Percentiles rank a stretch among this genome's conserved stretches.
Conservation (phyloP, 2,329 filamentous ascomycete species). For the Tolypocladium album region DNA sequence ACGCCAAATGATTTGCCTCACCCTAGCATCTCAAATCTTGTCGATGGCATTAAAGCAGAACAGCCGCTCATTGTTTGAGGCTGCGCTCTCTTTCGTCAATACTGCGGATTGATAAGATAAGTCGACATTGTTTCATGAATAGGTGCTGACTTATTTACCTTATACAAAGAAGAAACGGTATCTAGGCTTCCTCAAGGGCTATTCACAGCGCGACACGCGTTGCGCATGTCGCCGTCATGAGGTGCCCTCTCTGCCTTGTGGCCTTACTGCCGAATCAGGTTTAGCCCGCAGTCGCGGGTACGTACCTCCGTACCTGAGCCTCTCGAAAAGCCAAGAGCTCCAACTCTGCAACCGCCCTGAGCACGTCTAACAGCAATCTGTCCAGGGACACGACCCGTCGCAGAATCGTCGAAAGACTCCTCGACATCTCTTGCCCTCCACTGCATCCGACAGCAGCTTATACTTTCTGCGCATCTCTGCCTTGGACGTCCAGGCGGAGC, state of each 20-base stretch:
- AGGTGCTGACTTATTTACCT: too few species aligned
- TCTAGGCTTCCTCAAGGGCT: not conserved
- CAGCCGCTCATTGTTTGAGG: not conserved
- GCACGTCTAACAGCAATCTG: not conserved
- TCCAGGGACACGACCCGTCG: not conserved
- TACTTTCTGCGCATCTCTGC: not conserved
- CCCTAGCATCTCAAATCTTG: not conserved
- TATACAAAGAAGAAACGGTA: not conserved
- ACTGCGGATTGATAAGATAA: not conserved
- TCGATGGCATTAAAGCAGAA: not conserved
- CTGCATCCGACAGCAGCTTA: not conserved
- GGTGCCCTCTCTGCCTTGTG: slow-evolving; percentile 17
- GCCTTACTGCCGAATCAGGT: slow-evolving; percentile 18
- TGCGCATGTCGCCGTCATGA: not conserved
- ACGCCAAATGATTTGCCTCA: not conserved
- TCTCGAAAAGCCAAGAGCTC: slow-evolving; percentile 5
- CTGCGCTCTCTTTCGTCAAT: not conserved
- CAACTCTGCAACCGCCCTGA: slow-evolving; percentile 1
- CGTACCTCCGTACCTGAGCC: slow-evolving; percentile 10
- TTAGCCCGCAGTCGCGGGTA: slow-evolving; percentile 8
- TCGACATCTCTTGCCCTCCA: not conserved
- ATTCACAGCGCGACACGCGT: not conserved
- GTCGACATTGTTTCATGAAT: not conserved
- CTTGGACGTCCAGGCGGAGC: not conserved
- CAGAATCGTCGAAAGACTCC: not conserved